Conservation (phyloP, 208 protist genomes). For the Trypanosoma mega region DNA sequence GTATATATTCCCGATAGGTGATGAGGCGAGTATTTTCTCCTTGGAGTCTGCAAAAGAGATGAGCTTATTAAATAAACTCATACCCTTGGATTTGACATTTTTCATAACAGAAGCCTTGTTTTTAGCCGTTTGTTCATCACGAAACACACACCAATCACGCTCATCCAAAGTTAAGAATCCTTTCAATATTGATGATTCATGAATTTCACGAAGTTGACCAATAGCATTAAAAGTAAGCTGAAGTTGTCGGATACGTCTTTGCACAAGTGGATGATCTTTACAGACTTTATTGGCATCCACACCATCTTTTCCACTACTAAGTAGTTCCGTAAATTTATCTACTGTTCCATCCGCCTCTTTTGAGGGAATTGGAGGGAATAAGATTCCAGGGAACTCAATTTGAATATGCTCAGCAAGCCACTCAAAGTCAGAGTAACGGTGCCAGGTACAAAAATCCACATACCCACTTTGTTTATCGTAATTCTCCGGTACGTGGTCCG, state of each 20-base stretch:
- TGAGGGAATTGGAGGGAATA: slow-evolving; percentile 33
- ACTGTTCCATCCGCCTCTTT: slow-evolving; percentile 35
- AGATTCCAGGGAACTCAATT: slow-evolving; percentile 30
- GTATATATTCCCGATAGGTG: slow-evolving; percentile 15
- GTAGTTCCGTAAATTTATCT: slow-evolving; percentile 30
- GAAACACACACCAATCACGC: slow-evolving; percentile 19
- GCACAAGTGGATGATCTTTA: slow-evolving; percentile 21
- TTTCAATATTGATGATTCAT: slow-evolving; percentile 27
- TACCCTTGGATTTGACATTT: slow-evolving; percentile 11
- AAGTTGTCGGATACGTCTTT: slow-evolving; percentile 26
- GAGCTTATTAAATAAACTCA: slow-evolving; percentile 21
- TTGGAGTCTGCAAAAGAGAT: slow-evolving; percentile 1
- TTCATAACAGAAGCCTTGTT: slow-evolving; percentile 21
- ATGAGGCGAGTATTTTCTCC: neutral
- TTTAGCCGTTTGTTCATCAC: slow-evolving; percentile 4
- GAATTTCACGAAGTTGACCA: slow-evolving; percentile 20
- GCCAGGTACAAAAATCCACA: slow-evolving; percentile 44
- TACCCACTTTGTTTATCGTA: slow-evolving; percentile 22
- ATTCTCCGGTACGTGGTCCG: slow-evolving; percentile 14
- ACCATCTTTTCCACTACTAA: slow-evolving; percentile 12
- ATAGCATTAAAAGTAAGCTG: slow-evolving; percentile 31
- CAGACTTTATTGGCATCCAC: neutral
- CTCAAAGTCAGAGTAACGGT: slow-evolving; percentile 39
- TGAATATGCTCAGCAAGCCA: slow-evolving; percentile 27
- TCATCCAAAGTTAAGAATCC: slow-evolving; percentile 35